Evolutionary conservation across 148 eudicot species (phyloP).

Genomic region (Vaccinium myrtillus): DNA sequence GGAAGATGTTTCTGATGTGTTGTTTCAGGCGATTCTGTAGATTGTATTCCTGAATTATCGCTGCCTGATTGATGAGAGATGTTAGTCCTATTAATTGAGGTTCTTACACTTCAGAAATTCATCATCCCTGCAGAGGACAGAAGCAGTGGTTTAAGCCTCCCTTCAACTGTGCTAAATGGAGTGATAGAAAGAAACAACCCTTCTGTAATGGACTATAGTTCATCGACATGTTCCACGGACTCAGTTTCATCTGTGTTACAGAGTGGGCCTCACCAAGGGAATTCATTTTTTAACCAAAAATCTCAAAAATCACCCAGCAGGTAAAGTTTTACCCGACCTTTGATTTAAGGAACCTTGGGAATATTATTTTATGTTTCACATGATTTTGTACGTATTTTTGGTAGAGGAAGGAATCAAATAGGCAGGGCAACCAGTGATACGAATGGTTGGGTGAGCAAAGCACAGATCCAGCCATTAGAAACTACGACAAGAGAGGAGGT

Average conservation of each 20-base stretch:
- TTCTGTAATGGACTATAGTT: constrained; percentile 68
- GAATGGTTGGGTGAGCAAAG: constrained; percentile 39
- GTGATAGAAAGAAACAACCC: constrained; percentile 37
- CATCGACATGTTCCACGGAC: constrained; percentile 77
- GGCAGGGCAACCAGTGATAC: constrained; percentile 4
- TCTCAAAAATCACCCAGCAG: constrained; percentile 44
- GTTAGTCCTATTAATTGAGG: constrained; percentile 66
- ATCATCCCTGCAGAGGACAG: constrained; percentile 53
- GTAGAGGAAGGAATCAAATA: constrained; percentile 54
- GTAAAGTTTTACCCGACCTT: constrained; percentile 19
- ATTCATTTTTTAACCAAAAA: constrained; percentile 33
- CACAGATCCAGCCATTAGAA: constrained; percentile 38
- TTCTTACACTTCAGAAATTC: constrained; percentile 60
- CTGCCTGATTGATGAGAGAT: constrained; percentile 68
- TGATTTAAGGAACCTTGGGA: not conserved
- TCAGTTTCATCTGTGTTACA: constrained; percentile 53
- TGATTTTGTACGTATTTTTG: not conserved
- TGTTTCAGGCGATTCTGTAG: constrained; percentile 72
- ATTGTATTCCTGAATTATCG: constrained; percentile 44
- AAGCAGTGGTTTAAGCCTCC: constrained; percentile 40
- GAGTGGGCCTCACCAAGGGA: constrained; percentile 50
- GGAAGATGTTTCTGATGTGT: constrained; percentile 68
- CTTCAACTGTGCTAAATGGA: constrained; percentile 59
- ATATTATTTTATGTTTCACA: not conserved
- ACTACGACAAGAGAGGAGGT: constrained; percentile 25